Evolutionary conservation across 2,329 filamentous ascomycete genomes (phyloP).

Genomic region (Hymenoscyphus infarciens): DNA sequence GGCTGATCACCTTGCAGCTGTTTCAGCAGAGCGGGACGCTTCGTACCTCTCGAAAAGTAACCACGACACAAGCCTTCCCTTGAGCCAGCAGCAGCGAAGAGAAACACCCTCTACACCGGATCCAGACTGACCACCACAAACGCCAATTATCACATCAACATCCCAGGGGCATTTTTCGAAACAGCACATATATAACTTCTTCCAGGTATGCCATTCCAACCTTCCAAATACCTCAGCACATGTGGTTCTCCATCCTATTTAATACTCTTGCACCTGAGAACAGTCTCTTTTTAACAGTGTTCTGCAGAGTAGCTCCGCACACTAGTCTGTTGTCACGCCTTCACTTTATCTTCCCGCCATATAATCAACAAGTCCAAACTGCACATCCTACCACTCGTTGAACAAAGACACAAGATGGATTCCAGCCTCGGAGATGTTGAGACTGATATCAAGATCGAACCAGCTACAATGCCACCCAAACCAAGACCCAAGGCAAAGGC

Average conservation of each 20-base stretch:
- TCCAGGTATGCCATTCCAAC: background rate
- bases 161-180: slow-evolving; percentile 1
- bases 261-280: background rate
- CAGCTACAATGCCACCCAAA: background rate
- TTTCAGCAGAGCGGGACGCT: background rate
- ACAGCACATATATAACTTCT: background rate
- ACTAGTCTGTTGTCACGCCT: background rate
- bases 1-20: slow-evolving; percentile 6
- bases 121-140: background rate
- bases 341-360: background rate
- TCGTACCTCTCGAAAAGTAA: background rate
- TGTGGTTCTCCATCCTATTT: background rate
- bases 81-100: slow-evolving; percentile 8
- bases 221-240: background rate
- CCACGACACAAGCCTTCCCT: background rate
- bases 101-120: background rate
- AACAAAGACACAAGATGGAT: background rate
- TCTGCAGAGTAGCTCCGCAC: background rate
- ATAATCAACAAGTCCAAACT: background rate
- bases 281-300: background rate
- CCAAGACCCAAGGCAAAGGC: background rate
- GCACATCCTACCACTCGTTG: background rate
- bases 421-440: background rate
- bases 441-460: background rate
- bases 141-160: background rate